Evolutionary conservation across 257 asterid genomes (phyloP).

Genomic region (Euphrasia confusa): DNA sequence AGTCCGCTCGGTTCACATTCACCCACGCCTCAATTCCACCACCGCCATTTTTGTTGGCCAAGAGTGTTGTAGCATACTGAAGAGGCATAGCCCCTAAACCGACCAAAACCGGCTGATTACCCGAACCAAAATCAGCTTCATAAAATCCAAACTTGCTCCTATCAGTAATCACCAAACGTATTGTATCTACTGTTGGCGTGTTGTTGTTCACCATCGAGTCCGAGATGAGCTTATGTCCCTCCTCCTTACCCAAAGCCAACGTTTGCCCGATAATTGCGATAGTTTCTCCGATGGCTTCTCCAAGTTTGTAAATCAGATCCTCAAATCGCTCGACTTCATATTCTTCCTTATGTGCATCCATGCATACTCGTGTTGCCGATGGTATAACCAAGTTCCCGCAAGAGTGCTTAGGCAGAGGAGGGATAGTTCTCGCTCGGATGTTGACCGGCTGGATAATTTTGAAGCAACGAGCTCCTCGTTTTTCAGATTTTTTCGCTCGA

Average conservation of each 20-base stretch:
- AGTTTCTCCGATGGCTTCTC: not conserved
- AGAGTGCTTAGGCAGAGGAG: slow-evolving; percentile 23
- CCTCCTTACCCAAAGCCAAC: not conserved
- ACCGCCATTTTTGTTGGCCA: not conserved
- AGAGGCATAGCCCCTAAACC: not conserved
- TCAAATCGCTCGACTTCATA: no score
- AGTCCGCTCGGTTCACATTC: not conserved
- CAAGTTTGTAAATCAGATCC: not conserved
- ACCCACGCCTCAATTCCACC: not conserved
- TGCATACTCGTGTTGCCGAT: no score
- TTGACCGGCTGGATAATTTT: slow-evolving; percentile 18
- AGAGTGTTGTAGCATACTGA: not conserved
- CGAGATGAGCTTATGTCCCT: not conserved
- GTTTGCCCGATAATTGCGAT: not conserved
- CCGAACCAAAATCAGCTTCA: not conserved
- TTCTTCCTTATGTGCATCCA: not conserved
- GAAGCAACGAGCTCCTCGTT: slow-evolving; percentile 4
- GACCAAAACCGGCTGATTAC: not conserved
- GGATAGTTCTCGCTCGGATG: slow-evolving; percentile 25
- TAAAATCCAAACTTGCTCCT: not conserved
- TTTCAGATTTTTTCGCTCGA: slow-evolving; percentile 19
- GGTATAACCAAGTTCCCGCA: slow-evolving; percentile 32
- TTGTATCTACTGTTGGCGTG: not conserved
- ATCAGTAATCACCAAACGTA: not conserved
- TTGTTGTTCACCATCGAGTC: not conserved